These are phyloP conservation scores for Heimioporus sp. DNA, from an alignment of 768 basidiomycete species.

Conservation along the genomic window DNA sequence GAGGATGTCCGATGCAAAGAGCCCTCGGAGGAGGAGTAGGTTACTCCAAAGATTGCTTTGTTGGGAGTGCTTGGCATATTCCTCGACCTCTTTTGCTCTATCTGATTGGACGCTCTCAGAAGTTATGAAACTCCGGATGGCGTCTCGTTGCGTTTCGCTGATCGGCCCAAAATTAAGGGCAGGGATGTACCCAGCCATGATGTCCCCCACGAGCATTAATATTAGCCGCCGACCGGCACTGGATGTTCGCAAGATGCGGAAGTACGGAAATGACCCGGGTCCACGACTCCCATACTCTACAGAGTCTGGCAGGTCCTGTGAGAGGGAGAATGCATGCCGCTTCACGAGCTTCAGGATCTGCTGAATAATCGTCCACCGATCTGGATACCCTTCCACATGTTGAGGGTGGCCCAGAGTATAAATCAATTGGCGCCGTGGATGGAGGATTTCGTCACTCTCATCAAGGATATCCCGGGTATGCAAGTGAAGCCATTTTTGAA, in stretches of 20 bases:
- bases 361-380: not conserved
- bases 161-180: not conserved
- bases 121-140: conserved; percentile 14
- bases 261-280: conserved; percentile 8
- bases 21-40: conserved; percentile 30
- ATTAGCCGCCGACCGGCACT: conserved; percentile 1
- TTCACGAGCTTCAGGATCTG: not conserved
- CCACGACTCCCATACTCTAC: not conserved
- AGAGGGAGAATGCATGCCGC: not conserved
- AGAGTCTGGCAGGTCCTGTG: not conserved
- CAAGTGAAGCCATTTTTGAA: conserved; percentile 15
- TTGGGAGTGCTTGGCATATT: not conserved
- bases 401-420: not conserved
- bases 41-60: no score
- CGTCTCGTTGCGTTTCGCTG: not conserved
- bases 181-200: conserved; percentile 12
- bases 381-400: not conserved
- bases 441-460: conserved; percentile 23
- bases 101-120: not conserved
- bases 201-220: not conserved
- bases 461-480: conserved; percentile 17
- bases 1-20: conserved; percentile 25
- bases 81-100: conserved; percentile 1
- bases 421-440: not conserved
- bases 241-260: conserved; percentile 4